phyloP scores from a whole-genome alignment of 129 eudicot species.

The Centella asiatica region DNA sequence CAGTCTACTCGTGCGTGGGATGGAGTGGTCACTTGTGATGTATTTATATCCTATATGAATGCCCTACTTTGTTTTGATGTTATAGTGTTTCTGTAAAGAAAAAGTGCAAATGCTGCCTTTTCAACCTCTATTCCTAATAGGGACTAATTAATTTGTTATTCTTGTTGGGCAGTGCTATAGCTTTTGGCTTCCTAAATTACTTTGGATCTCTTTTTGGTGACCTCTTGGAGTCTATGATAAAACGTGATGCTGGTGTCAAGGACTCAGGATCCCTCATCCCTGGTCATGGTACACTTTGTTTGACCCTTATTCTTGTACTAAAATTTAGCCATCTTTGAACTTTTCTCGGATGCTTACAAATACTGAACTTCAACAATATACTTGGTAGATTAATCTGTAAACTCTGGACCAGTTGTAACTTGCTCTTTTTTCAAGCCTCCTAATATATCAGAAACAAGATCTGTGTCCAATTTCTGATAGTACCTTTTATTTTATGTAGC shows the following conservation, averaged over 20 bases:
- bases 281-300: conserved; percentile 70
- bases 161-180: conserved; percentile 56
- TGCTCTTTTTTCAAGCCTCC: too few relatives aligned
- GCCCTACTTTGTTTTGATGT: not conserved
- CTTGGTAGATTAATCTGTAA: too few relatives aligned
- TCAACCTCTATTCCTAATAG: not conserved
- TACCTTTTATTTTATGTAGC: too few relatives aligned
- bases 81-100: not conserved
- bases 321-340: too few relatives aligned
- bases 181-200: conserved; percentile 71
- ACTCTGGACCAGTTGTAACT: too few relatives aligned
- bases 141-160: conserved; percentile 16
- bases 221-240: conserved; percentile 90
- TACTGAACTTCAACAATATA: too few relatives aligned
- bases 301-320: not conserved
- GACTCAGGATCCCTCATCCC: conserved; percentile 99
- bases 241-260: conserved; percentile 98
- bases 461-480: too few relatives aligned
- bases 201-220: conserved; percentile 97
- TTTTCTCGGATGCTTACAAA: too few relatives aligned
- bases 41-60: not conserved
- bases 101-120: not conserved
- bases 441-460: too few relatives aligned
- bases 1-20: not conserved
- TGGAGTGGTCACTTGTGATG: not conserved